A percentile compares a stretch with the other conserved stretches of the same genome.
Evolutionary conservation across 345 rosid genomes (phyloP).

Genomic region (Hypericum perforatum): DNA sequence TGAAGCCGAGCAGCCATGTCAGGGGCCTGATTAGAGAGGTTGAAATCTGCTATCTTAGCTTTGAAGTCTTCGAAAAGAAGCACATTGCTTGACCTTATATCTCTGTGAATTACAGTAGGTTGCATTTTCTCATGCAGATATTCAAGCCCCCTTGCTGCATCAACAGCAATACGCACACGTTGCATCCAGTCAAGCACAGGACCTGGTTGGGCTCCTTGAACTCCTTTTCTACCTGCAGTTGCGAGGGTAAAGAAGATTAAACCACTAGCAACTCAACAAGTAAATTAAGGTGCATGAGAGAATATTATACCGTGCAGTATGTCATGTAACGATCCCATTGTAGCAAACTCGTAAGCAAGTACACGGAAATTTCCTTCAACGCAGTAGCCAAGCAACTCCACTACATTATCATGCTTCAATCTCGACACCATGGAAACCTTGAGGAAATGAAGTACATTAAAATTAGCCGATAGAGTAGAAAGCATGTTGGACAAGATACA

Average conservation of each 20-base stretch:
- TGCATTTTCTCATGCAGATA: slow-evolving; percentile 6
- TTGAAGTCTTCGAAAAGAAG: slow-evolving; percentile 7
- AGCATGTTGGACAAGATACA: too few relatives aligned
- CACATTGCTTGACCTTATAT: slow-evolving; percentile 11
- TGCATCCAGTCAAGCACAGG: slow-evolving; percentile 5
- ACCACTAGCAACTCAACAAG: too few relatives aligned
- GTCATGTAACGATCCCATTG: slow-evolving; percentile 10
- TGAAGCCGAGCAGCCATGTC: slow-evolving; percentile 10
- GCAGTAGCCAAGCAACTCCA: slow-evolving; percentile 9
- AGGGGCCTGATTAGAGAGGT: slow-evolving; percentile 6
- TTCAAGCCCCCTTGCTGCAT: neutral
- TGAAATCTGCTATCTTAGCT: slow-evolving; percentile 5
- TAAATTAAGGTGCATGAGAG: too few relatives aligned
- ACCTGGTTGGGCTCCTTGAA: slow-evolving; percentile 1
- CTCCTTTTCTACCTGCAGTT: slow-evolving; percentile 4
- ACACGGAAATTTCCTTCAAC: slow-evolving; percentile 8
- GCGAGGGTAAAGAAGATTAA: too few relatives aligned
- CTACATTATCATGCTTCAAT: slow-evolving; percentile 8
- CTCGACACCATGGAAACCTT: slow-evolving; percentile 11
- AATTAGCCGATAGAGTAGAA: too few relatives aligned
- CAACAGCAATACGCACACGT: slow-evolving; percentile 6
- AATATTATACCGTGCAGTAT: slow-evolving; percentile 1
- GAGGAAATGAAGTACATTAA: too few relatives aligned
- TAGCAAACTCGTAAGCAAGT: slow-evolving; percentile 9
- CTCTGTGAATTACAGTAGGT: slow-evolving; percentile 7